phyloP scores from a whole-genome alignment of 2,329 filamentous ascomycete genomes.

The Diplodia mutila region DNA sequence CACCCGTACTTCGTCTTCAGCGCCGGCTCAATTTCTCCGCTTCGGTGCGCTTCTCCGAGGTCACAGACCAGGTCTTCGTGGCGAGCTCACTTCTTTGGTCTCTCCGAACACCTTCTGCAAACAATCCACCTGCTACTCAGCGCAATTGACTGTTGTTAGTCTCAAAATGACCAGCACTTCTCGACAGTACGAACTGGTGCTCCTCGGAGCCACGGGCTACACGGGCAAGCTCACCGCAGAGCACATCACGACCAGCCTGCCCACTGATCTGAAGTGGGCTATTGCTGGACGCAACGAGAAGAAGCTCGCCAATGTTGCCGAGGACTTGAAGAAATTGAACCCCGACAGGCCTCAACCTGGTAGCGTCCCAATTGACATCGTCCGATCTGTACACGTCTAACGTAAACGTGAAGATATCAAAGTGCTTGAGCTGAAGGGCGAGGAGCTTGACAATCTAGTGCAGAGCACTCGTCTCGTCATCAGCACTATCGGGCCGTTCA shows the following conservation, averaged over 20 bases:
- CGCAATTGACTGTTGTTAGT: background rate
- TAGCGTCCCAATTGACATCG: slow-evolving; percentile 42
- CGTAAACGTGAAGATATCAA: slow-evolving; percentile 38
- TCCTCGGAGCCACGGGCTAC: slow-evolving; percentile 76
- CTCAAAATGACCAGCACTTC: background rate
- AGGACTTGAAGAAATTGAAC: slow-evolving; percentile 68
- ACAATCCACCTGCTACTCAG: background rate
- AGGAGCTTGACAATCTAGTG: slow-evolving; percentile 56
- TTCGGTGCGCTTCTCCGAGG: slow-evolving; percentile 15
- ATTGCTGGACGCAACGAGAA: slow-evolving; percentile 78
- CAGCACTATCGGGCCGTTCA: slow-evolving; percentile 66
- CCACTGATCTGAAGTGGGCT: slow-evolving; percentile 83
- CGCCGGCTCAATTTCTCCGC: background rate
- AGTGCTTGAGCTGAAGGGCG: slow-evolving; percentile 45
- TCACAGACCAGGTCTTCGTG: slow-evolving; percentile 18
- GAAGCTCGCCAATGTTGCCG: slow-evolving; percentile 72
- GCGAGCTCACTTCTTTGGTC: background rate
- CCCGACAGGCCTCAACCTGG: slow-evolving; percentile 72
- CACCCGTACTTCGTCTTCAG: background rate
- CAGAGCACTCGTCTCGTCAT: slow-evolving; percentile 62
- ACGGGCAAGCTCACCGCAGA: slow-evolving; percentile 79
- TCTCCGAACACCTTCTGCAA: background rate
- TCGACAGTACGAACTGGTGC: slow-evolving; percentile 65
- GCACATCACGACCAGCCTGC: slow-evolving; percentile 70
- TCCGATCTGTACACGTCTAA: background rate